Percentiles rank a stretch among this genome's conserved stretches.
phyloP scores from a whole-genome alignment of 2,329 filamentous ascomycete genomes.

The Nothomitra cinnamomea region DNA sequence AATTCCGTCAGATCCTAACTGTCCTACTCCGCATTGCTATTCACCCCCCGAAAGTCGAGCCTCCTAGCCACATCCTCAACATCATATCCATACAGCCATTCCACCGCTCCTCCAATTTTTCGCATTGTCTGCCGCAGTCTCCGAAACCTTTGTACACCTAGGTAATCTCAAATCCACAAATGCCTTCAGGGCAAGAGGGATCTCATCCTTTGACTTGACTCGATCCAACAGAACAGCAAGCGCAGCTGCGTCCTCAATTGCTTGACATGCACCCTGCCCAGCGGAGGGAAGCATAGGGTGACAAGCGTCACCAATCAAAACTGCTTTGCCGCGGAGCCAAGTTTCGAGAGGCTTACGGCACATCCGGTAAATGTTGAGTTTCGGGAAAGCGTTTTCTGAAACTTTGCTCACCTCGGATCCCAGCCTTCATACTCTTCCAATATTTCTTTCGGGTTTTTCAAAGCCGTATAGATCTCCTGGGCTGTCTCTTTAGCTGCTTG shows the following conservation, averaged over 20 bases:
- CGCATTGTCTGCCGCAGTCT: too few species aligned
- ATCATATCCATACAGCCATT: too few species aligned
- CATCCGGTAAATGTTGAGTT: conserved; percentile 12
- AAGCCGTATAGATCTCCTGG: conserved; percentile 45
- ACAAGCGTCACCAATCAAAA: conserved; percentile 26
- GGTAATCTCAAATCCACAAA: conserved; percentile 16
- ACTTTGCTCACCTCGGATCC: conserved; percentile 37
- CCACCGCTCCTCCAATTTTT: too few species aligned
- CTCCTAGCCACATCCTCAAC: too few species aligned
- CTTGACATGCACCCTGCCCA: conserved; percentile 31
- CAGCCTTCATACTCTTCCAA: conserved; percentile 43
- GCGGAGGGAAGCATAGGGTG: conserved; percentile 28
- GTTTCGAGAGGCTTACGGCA: conserved; percentile 21
- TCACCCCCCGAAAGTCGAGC: too few species aligned
- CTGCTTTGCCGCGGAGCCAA: conserved; percentile 21
- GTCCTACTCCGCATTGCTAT: too few species aligned
- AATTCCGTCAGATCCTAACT: too few species aligned
- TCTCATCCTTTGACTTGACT: conserved; percentile 18
- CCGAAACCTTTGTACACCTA: too few species aligned
- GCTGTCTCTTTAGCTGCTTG: conserved; percentile 46
- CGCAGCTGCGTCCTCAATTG: conserved; percentile 25
- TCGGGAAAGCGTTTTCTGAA: conserved; percentile 44
- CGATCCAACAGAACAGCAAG: conserved; percentile 20
- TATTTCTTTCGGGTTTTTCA: conserved; percentile 43
- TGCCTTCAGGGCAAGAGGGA: conserved; percentile 19